Evolutionary conservation across 257 asterid genomes (phyloP), one percentile per base, ranked within the genome.

Genomic region (Avicennia marina): DNA sequence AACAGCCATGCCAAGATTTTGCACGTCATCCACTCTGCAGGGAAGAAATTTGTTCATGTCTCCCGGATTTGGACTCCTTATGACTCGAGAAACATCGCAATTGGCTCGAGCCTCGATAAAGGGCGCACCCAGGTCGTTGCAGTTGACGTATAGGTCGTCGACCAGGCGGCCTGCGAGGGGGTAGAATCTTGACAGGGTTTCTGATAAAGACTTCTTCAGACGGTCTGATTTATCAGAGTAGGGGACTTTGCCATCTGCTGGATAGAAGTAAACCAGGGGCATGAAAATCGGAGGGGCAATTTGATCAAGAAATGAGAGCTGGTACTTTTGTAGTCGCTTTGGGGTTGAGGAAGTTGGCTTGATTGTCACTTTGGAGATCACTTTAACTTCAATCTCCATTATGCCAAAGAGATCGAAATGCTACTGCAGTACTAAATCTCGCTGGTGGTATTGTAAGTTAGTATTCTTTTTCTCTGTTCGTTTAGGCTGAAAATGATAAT

Each of bases 291-390:
- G 77, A 2, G 85, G 82, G 1, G 64, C 48, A 8, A 78, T 11
- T 63, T 75, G 85, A 55, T 81, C 89, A 46, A 81, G 85, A 62
- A 70, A 75, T 19, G 89, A 81, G 11, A 81, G 81, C 4, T 42
- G 21, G 72, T 78, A 60, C 10, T 17, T 53, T 17, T 41, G 12
- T 7, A 49, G 63, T 5, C 56, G 27, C 12, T 63, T 16, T 3
- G 77, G 83, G 12, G 84, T 78, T 36, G 75, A 60, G 40, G 63
- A 58, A 24, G 69, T 69, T 15, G 85, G 89, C 32, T 56, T 81
- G 24, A 81, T 73, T 19, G 34, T 66, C 21, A 64, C 74, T 29
- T 19, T 58, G 22, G 82, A 75, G 50, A 64, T 75, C 31, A 70
- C 32, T 38, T 75, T 56, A 12, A 67, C 70, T 48, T 72, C 58